Conservation (phyloP, 1,139 yeast genomes). For the Yamadazyma blattariae region DNA sequence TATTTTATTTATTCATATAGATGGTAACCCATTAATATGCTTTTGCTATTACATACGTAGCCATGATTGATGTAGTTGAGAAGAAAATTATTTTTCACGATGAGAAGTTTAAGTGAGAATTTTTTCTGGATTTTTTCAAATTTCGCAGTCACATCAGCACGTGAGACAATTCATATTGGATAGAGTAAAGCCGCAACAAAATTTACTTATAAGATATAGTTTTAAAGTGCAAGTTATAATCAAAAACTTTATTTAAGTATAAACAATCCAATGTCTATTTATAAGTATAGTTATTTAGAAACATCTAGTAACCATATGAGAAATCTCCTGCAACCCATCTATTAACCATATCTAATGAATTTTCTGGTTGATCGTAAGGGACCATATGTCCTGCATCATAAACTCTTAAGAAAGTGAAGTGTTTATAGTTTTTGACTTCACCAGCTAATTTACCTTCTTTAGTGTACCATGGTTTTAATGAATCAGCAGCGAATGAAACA, state of each 20-base stretch:
- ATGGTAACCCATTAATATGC: neutral
- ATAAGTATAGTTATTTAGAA: too few species aligned
- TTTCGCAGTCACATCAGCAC: neutral
- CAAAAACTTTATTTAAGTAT: too few species aligned
- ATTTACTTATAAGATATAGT: too few species aligned
- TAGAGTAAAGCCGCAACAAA: too few species aligned
- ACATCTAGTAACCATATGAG: constrained; percentile 13
- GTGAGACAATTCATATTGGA: too few species aligned
- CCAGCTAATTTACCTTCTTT: constrained; percentile 38
- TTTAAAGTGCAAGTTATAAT: too few species aligned
- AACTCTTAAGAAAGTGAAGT: constrained; percentile 46
- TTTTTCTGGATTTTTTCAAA: neutral
- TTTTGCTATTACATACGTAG: constrained; percentile 21
- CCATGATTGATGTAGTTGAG: constrained; percentile 9
- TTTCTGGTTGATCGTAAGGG: constrained; percentile 47
- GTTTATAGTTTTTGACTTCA: constrained; percentile 43
- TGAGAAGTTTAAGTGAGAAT: neutral
- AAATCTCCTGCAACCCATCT: constrained; percentile 31
- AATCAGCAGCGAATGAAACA: constrained; percentile 44
- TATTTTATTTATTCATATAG: neutral
- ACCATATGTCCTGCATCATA: constrained; percentile 53
- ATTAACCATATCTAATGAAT: constrained; percentile 45
- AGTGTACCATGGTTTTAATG: constrained; percentile 39
- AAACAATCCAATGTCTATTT: too few species aligned
- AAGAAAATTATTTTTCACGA: constrained; percentile 4